Conservation (phyloP, 1,139 yeast species). For the Candida glucosophila region DNA sequence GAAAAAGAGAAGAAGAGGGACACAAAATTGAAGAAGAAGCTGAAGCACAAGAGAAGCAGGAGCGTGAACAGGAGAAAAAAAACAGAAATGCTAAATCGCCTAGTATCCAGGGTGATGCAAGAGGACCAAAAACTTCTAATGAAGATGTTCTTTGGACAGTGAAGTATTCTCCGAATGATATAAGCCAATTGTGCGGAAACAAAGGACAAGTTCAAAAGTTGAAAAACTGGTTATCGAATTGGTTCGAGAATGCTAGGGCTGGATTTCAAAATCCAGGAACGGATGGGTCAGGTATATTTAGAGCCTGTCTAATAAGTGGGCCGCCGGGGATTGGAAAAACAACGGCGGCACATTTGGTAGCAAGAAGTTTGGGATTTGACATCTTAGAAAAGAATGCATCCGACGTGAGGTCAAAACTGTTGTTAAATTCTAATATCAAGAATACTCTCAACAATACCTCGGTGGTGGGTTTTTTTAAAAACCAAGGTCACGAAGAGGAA, state of each 20-base stretch:
- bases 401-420: slow-evolving; percentile 80
- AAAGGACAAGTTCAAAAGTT: slow-evolving; percentile 65
- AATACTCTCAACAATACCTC: slow-evolving; percentile 76
- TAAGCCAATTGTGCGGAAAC: slow-evolving; percentile 84
- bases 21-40: slow-evolving; percentile 43
- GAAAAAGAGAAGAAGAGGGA: slow-evolving; percentile 63
- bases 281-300: slow-evolving; percentile 54
- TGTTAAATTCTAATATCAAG: slow-evolving; percentile 60
- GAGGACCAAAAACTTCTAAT: slow-evolving; percentile 20
- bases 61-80: slow-evolving; percentile 17
- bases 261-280: slow-evolving; percentile 51
- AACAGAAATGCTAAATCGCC: slow-evolving; percentile 14
- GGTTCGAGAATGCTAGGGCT: slow-evolving; percentile 53
- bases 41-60: slow-evolving; percentile 20
- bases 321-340: slow-evolving; percentile 86
- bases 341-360: slow-evolving; percentile 69
- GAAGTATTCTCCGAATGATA: slow-evolving; percentile 76
- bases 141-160: slow-evolving; percentile 80
- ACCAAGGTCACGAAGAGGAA: slow-evolving; percentile 20
- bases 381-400: slow-evolving; percentile 73
- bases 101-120: slow-evolving; percentile 1
- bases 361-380: slow-evolving; percentile 61
- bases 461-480: slow-evolving; percentile 65
- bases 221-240: slow-evolving; percentile 65
- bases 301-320: slow-evolving; percentile 82